These are phyloP conservation scores for Xylaria sp. DNA, from an alignment of 2,329 filamentous ascomycete species.

Conservation along the genomic window DNA sequence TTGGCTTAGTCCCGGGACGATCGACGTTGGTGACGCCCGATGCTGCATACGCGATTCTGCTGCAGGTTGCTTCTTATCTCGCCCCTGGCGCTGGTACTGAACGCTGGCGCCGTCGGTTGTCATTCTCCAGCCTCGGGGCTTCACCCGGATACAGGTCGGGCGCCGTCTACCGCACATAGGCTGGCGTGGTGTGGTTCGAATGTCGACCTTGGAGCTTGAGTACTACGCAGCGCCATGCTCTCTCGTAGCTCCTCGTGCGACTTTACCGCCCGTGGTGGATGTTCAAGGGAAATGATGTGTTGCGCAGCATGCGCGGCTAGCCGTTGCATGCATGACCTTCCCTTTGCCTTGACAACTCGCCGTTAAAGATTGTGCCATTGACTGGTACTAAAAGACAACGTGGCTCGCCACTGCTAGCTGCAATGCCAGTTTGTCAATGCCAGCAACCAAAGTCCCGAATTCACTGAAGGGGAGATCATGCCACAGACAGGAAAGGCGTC, in stretches of 20 bases:
- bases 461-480: constrained; percentile 15
- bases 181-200: constrained; percentile 28
- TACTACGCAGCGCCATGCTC: constrained; percentile 26
- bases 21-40: constrained; percentile 14
- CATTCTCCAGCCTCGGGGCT: constrained; percentile 19
- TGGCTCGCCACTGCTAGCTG: constrained; percentile 28
- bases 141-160: constrained; percentile 35
- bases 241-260: constrained; percentile 24
- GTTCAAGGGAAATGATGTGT: constrained; percentile 28
- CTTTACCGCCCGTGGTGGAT: constrained; percentile 30
- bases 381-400: constrained; percentile 27
- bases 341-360: constrained; percentile 31
- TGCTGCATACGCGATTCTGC: constrained; percentile 14
- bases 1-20: constrained; percentile 4
- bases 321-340: constrained; percentile 27
- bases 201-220: constrained; percentile 25
- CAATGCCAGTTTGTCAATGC: constrained; percentile 29
- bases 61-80: constrained; percentile 11
- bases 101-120: constrained; percentile 15
- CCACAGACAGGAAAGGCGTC: constrained; percentile 6
- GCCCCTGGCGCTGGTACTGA: constrained; percentile 2
- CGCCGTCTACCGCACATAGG: constrained; percentile 23
- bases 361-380: constrained; percentile 17
- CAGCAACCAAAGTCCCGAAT: constrained; percentile 14
- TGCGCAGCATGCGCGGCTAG: constrained; percentile 29